Conservation (phyloP, 495 filamentous ascomycete species). For the Lepraria neglecta region DNA sequence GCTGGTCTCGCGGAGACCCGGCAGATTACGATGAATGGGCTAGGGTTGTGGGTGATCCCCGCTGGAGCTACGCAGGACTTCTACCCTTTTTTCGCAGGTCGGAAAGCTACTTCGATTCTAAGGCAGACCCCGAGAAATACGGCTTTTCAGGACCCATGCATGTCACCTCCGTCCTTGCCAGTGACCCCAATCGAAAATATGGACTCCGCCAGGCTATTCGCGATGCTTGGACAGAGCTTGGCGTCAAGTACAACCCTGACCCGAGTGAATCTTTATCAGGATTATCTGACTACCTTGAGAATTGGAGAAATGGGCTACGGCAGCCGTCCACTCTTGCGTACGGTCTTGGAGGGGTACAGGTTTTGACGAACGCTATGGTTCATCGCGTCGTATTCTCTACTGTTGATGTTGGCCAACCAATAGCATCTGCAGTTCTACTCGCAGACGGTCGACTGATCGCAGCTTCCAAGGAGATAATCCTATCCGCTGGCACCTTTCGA, state of each 20-base stretch:
- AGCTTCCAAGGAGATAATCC: slow-evolving; percentile 41
- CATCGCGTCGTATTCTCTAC: background rate
- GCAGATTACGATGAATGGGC: slow-evolving; percentile 38
- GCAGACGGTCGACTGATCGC: slow-evolving; percentile 27
- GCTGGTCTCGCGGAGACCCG: slow-evolving; percentile 34
- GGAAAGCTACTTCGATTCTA: slow-evolving; percentile 30
- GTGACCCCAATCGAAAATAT: slow-evolving; percentile 27
- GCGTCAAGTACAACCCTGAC: slow-evolving; percentile 29
- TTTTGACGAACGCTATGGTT: slow-evolving; percentile 16
- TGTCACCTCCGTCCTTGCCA: slow-evolving; percentile 16
- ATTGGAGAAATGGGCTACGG: slow-evolving; percentile 32
- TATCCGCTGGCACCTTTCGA: slow-evolving; percentile 41
- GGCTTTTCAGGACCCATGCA: slow-evolving; percentile 30
- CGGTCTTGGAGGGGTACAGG: slow-evolving; percentile 21
- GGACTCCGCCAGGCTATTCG: slow-evolving; percentile 29
- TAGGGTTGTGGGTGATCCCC: slow-evolving; percentile 27
- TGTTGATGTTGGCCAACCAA: slow-evolving; percentile 16
- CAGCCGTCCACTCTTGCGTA: slow-evolving; percentile 35
- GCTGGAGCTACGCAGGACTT: slow-evolving; percentile 35
- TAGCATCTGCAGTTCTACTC: slow-evolving; percentile 30
- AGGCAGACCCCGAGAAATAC: slow-evolving; percentile 23
- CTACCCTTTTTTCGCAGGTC: slow-evolving; percentile 35
- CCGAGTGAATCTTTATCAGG: slow-evolving; percentile 33
- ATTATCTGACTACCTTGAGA: slow-evolving; percentile 32
- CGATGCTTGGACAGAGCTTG: slow-evolving; percentile 27